phyloP scores from a whole-genome alignment of 177 flowering plant genomes.

The Vitis hybrid region DNA sequence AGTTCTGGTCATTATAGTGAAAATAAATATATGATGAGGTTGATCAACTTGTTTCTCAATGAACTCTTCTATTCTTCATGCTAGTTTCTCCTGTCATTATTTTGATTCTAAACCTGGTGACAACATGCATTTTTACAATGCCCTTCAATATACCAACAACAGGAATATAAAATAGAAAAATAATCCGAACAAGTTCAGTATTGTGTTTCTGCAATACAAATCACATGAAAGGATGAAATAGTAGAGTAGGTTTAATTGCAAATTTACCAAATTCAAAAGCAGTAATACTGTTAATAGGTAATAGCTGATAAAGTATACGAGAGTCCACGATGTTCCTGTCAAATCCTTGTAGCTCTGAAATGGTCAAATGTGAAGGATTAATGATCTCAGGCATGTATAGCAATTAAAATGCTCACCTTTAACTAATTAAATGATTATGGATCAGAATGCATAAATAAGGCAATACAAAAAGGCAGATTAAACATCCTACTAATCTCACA shows the following conservation, averaged over 20 bases:
- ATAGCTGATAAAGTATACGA: conserved; percentile 81
- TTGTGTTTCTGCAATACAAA: not conserved
- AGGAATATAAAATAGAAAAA: not conserved
- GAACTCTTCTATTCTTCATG: not conserved
- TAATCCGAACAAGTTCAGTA: not conserved
- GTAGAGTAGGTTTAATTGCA: not conserved
- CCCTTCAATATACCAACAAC: not conserved
- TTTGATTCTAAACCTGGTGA: no score
- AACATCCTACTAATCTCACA: no score
- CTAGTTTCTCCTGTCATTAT: not conserved
- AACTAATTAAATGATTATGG: not conserved
- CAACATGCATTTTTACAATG: not conserved
- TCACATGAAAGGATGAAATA: not conserved
- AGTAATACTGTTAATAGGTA: conserved; percentile 77
- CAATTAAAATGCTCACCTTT: not conserved
- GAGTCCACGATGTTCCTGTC: conserved; percentile 79
- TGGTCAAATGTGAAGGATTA: not conserved
- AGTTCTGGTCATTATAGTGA: not conserved
- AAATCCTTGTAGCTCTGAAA: conserved; percentile 83
- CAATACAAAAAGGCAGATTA: not conserved
- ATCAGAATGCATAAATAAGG: not conserved
- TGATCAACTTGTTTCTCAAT: not conserved
- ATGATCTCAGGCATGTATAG: not conserved
- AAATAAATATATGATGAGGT: not conserved
- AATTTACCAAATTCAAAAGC: conserved; percentile 78